Evolutionary conservation across 2,329 filamentous ascomycete genomes (phyloP).

Genomic region (Pseudopithomyces maydicus): DNA sequence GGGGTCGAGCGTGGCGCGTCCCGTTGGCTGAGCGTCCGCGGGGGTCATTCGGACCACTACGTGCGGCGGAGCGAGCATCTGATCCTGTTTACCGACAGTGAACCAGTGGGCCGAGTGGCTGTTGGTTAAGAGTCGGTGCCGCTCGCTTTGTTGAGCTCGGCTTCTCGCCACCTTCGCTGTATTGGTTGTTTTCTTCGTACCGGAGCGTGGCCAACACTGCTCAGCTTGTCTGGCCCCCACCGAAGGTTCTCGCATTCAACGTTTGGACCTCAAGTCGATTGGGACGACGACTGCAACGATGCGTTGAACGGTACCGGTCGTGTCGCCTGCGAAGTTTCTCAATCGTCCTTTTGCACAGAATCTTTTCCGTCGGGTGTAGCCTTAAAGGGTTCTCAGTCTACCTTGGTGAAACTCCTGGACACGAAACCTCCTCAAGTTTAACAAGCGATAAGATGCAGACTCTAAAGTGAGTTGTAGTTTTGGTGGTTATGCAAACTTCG

Average conservation of each 20-base stretch:
- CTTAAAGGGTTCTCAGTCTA: no score
- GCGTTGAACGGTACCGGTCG: not conserved
- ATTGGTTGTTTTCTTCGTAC: not conserved
- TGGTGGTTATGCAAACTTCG: not conserved
- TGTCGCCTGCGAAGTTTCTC: no score
- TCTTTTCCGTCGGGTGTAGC: no score
- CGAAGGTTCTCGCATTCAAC: not conserved
- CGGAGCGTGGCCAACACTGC: not conserved
- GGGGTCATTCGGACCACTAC: not conserved
- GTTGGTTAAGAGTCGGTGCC: not conserved
- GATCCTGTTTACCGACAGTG: not conserved
- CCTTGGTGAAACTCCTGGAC: no score
- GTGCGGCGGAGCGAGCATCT: not conserved
- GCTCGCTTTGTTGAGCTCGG: not conserved
- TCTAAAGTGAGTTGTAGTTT: not conserved
- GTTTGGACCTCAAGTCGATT: no score
- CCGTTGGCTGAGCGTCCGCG: constrained; percentile 1
- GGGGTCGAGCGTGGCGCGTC: constrained; percentile 1
- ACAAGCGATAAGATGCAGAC: not conserved
- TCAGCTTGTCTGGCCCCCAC: not conserved
- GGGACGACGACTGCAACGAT: not conserved
- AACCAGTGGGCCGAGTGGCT: not conserved
- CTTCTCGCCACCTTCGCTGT: not conserved
- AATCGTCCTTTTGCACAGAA: no score
- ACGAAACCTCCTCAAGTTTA: no score